Percentiles rank a stretch among this genome's conserved stretches.
Evolutionary conservation across 78 protist species (phyloP).

Genomic region (Cavenderia fasciculata): DNA sequence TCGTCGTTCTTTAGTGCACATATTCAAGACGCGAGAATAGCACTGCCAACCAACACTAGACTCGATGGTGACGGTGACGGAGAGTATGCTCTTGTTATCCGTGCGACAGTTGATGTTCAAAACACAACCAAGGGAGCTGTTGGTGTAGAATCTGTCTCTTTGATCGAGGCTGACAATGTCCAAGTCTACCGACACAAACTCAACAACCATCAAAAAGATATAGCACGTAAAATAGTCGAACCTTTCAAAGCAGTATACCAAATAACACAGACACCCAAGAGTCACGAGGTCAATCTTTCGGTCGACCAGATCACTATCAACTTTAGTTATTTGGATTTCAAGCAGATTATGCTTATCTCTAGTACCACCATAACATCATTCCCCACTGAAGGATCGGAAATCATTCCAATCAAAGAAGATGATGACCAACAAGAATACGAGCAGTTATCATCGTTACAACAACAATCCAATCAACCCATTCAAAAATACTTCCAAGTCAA

Average conservation of each 20-base stretch:
- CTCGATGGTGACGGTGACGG: constrained; percentile 29
- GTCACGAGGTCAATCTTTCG: constrained; percentile 30
- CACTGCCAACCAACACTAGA: constrained; percentile 28
- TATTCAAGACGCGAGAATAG: constrained; percentile 23
- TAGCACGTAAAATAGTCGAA: constrained; percentile 15
- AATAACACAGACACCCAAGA: constrained; percentile 17
- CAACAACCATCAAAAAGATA: neutral
- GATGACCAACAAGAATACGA: neutral
- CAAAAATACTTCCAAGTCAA: constrained; percentile 25
- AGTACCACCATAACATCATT: neutral
- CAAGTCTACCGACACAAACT: constrained; percentile 33
- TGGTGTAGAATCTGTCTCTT: constrained; percentile 51
- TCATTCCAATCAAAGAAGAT: neutral
- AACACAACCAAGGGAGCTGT: constrained; percentile 43
- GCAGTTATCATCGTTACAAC: neutral
- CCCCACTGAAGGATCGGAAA: neutral
- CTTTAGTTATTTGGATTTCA: constrained; percentile 56
- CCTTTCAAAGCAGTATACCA: constrained; percentile 62
- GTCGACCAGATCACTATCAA: constrained; percentile 33
- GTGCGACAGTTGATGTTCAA: constrained; percentile 44
- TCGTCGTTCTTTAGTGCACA: constrained; percentile 11
- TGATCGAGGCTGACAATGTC: constrained; percentile 48
- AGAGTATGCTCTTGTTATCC: constrained; percentile 28
- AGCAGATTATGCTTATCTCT: constrained; percentile 17
- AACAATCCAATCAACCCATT: neutral